These are phyloP conservation scores for Aspergillus jensenii DNA, from an alignment of 2,329 filamentous ascomycete genomes.

Conservation along the genomic window DNA sequence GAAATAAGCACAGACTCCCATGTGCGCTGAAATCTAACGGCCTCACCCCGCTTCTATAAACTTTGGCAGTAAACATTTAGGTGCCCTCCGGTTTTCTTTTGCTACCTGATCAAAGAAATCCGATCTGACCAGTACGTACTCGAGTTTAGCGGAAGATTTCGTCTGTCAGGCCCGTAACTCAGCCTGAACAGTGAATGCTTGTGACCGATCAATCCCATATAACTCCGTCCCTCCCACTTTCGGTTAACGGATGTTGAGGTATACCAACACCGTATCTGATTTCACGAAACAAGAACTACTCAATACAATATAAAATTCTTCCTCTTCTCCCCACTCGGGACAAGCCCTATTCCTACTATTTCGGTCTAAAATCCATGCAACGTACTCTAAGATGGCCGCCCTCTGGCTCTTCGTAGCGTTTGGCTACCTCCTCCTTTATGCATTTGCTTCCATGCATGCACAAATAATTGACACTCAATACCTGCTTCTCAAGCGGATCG, in stretches of 20 bases:
- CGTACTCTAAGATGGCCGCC: slow-evolving; percentile 21
- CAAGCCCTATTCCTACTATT: too few relatives aligned
- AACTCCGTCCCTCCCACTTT: not conserved
- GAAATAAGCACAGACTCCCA: too few relatives aligned
- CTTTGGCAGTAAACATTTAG: too few relatives aligned
- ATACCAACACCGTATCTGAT: not conserved
- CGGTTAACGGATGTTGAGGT: not conserved
- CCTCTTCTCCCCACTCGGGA: too few relatives aligned
- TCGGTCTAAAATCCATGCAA: too few relatives aligned
- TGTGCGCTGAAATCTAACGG: too few relatives aligned
- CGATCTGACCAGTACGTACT: not conserved
- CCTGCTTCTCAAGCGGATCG: slow-evolving; percentile 18
- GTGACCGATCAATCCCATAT: not conserved
- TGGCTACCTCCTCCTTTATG: slow-evolving; percentile 36
- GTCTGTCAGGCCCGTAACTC: not conserved
- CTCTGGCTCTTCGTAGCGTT: slow-evolving; percentile 37
- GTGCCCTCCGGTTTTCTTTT: too few relatives aligned
- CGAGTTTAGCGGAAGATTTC: not conserved
- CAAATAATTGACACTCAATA: slow-evolving; percentile 12
- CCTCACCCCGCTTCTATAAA: too few relatives aligned
- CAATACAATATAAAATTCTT: too few relatives aligned
- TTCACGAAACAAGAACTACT: too few relatives aligned
- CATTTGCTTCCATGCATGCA: slow-evolving; percentile 29
- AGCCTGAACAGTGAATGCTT: too few relatives aligned
- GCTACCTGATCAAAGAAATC: not conserved